Evolutionary conservation across 306 rosid genomes (phyloP), one percentile per base, ranked within the genome.

Genomic region (Casuarina cunninghamiana): DNA sequence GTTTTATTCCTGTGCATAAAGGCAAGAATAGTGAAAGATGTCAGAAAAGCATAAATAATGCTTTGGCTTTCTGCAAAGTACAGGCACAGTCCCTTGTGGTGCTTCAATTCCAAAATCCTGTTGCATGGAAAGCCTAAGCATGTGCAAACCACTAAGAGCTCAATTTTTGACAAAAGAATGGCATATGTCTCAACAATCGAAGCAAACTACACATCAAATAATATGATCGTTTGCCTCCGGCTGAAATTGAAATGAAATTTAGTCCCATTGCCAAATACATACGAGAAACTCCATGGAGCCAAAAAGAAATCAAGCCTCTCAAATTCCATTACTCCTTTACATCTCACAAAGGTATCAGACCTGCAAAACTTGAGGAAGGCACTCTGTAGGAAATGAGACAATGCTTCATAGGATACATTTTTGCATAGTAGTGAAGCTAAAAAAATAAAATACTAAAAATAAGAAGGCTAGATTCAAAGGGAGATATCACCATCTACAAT

Each of bases 301-400:
- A 80, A 85, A 83, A 65, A 77, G 32, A 26, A 0, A 26, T 26
- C 32, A 26, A 26, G 32, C 32, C 32, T 26, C 32, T 26, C 32
- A 26, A 51, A 44, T 77, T 68, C 78, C 67, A 48, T 45, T 73
- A 51, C 70, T 72, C 66, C 76, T 79, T 21, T 74, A 26, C 78
- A 60, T 72, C 73, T 71, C 77, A 44, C 75, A 48, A 75, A 72
- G 58, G 74, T 49, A 46, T 62, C 79, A 79, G 69, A 69, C 83
- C 96, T 91, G 90, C 82, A 79, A 79, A 83, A 75, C 75, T 49
- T 50, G 58, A 51, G 9, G 49, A 53, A 77, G 15, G 10, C 32
- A 26, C 32, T 26, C 32, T 1, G 6, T 87, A 6, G 83, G 77
- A 72, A 53, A 72, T 41, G 65, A 41, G 53, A 13, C 15, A 4